Evolutionary conservation across 768 basidiomycete species (phyloP), one percentile per base, ranked within the genome.

Genomic region (Mycena metata): DNA sequence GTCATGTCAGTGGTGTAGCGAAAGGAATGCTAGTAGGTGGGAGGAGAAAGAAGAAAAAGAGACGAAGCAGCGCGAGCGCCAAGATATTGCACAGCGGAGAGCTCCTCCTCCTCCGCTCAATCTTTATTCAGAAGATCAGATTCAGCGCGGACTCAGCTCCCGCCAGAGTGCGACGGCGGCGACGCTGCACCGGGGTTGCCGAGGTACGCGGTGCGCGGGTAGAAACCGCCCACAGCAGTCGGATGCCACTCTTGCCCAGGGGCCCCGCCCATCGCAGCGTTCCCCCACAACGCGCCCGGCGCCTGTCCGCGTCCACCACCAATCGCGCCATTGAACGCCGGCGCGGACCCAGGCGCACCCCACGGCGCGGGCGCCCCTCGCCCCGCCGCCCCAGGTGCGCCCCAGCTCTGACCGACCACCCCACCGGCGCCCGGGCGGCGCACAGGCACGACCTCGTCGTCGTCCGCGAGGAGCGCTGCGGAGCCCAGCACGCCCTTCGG

Each of bases 401-500:
- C 83, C 88, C 89, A 90, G 2, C 80, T 79, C 62, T 85, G 85
- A 9, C 85, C 79, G 13, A 85, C 82, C 4, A 79, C 79, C 50
- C 81, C 79, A 78, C 78, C 86, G 81, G 54, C 88, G 77, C 42
- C 86, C 80, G 9, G 84, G 83, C 19, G 84, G 45, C 84, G 79
- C 12, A 79, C 76, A 10, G 81, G 75, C 17, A 94, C 86, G 13
- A 94, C 90, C 75, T 94, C 93, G 75, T 95, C 93, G 67, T 93
- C 93, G 67, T 93, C 92, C 16, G 92, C 88, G 3, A 89, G 88
- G 21, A 94, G 84, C 21, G 93, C 93, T 6, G 91, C 91, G 16
- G 93, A 94, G 15, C 93, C 93, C 9, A 94, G 82, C 41, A 90
- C 80, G 45, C 89, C 89, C 75, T 93, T 94, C 2, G 86, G 85